Conservation (phyloP, 257 asterid genomes). For the Solanum sitiens region DNA sequence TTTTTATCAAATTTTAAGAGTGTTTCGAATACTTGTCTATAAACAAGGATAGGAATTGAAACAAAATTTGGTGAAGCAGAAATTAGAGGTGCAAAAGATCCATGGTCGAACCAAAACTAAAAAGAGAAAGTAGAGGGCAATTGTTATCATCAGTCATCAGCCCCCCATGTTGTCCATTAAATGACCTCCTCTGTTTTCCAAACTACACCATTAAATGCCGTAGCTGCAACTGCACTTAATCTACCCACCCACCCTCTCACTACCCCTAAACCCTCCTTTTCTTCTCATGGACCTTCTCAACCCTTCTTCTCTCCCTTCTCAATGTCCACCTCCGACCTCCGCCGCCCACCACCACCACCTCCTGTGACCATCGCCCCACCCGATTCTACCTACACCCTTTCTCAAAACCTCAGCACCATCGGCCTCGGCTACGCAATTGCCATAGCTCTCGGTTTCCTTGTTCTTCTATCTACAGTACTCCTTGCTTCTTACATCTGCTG, state of each 20-base stretch:
- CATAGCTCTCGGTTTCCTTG: constrained; percentile 60
- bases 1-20: too few relatives aligned
- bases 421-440: constrained; percentile 74
- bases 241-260: constrained; percentile 35
- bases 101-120: background rate
- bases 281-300: constrained; percentile 42
- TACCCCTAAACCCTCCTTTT: background rate
- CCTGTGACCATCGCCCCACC: constrained; percentile 5
- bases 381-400: background rate
- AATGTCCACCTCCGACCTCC: constrained; percentile 39
- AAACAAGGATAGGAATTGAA: background rate
- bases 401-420: constrained; percentile 23
- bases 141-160: background rate
- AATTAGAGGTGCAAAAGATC: background rate
- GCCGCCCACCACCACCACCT: constrained; percentile 29
- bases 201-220: constrained; percentile 50
- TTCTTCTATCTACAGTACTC: constrained; percentile 54
- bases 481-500: constrained; percentile 70
- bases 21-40: too few relatives aligned
- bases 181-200: constrained; percentile 33
- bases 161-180: constrained; percentile 37
- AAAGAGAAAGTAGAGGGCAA: background rate
- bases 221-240: constrained; percentile 15
- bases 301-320: constrained; percentile 1
- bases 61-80: background rate